phyloP scores from a whole-genome alignment of 768 basidiomycete genomes.

The Boletus tylopilopsis region DNA sequence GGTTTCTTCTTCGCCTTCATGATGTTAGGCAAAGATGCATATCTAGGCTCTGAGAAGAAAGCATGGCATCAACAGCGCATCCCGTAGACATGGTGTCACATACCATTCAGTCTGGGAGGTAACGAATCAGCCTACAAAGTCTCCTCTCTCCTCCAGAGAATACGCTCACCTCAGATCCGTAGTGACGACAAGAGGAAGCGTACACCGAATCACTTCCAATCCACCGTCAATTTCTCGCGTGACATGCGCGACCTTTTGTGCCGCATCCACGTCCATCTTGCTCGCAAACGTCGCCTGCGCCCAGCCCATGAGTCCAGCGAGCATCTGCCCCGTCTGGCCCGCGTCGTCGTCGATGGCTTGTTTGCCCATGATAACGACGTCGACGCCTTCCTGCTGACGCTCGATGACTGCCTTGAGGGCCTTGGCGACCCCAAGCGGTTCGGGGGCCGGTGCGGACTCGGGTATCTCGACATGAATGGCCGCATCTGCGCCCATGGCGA shows the following conservation, averaged over 20 bases:
- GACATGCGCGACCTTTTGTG: slow-evolving; percentile 62
- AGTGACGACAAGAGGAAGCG: slow-evolving; percentile 82
- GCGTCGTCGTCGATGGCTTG: slow-evolving; percentile 98
- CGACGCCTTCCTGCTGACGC: slow-evolving; percentile 56
- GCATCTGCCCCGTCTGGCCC: slow-evolving; percentile 95
- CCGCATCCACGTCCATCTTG: slow-evolving; percentile 69
- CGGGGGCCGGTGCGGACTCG: slow-evolving; percentile 68
- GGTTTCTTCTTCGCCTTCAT: slow-evolving; percentile 99
- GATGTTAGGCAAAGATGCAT: slow-evolving; percentile 95
- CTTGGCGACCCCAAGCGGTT: slow-evolving; percentile 90
- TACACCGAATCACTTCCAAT: slow-evolving; percentile 73
- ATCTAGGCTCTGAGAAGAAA: slow-evolving; percentile 73
- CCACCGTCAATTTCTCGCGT: slow-evolving; percentile 95
- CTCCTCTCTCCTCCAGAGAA: neutral
- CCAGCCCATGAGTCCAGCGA: slow-evolving; percentile 90
- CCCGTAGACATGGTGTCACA: slow-evolving; percentile 3
- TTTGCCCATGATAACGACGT: slow-evolving; percentile 94
- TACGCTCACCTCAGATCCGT: slow-evolving; percentile 81
- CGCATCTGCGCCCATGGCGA: slow-evolving; percentile 96
- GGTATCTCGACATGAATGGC: slow-evolving; percentile 87
- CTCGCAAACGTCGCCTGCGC: slow-evolving; percentile 95
- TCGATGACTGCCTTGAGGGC: slow-evolving; percentile 75
- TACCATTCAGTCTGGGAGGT: slow-evolving; percentile 66
- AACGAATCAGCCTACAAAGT: neutral
- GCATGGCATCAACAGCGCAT: neutral